Evolutionary conservation across 768 basidiomycete genomes (phyloP), one percentile per base, ranked within the genome.

Genomic region (Mycena rebaudengoi): DNA sequence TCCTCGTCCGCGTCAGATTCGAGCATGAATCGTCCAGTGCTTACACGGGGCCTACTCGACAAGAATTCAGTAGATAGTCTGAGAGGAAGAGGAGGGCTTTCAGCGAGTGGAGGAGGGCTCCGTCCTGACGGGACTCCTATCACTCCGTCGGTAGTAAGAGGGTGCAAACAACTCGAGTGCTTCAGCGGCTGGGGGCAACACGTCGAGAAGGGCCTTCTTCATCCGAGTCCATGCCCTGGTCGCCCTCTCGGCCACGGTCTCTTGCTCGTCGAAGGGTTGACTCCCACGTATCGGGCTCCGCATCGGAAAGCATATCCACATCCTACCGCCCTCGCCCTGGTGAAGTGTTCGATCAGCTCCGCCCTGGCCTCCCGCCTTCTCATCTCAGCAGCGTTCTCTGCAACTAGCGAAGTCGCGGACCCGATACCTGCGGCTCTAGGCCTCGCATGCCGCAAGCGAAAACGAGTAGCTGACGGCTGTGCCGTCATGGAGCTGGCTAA

Each of bases 371-470:
- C 73, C 20, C 76, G 71, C 18, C 80, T 73, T 28, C 81, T 76
- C 45, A 78, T 75, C 53, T 84, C 84, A 12, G 76, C 76, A 2
- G 80, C 79, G 61, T 75, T 84, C 66, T 85, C 84, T 1, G 78
- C 76, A 39, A 82, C 77, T 43, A 81, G 78, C 0, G 79, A 80
- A 33, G 77, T 83, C 23, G 79, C 75, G 10, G 75, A 71, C 7
- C 76, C 74, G 18, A 75, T 64, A 30, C 77, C 73, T 16, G 77
- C 32, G 60, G 54, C 40, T 25, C 78, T 71, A 3, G 77, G 70
- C 28, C 50, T 44, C 7, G 57, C 64, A 21, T 56, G 39, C 29
- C 68, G 70, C n/a, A 21, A 43, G 29, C 68, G 66, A 7, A 69
- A 33, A 32, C 67, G 70, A 28, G 61, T 45, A 18, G 58, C 16